Conservation (phyloP, 192 early-diverging fungal species). For the Gryganskiella cystojenkinii region DNA sequence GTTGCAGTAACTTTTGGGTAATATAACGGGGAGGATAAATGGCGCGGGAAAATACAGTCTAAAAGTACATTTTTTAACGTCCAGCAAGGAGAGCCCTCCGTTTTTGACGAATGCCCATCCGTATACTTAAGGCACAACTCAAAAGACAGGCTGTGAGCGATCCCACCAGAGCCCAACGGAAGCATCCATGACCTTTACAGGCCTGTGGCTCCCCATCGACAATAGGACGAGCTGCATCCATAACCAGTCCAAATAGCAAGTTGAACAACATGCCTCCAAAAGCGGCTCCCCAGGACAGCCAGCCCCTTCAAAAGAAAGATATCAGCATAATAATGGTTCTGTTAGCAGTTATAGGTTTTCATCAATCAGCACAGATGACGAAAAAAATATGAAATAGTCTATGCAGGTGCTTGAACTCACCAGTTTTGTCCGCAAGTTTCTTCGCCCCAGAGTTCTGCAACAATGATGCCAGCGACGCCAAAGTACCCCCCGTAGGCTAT, state of each 20-base stretch:
- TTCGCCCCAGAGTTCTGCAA: slow-evolving; percentile 46
- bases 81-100: background rate
- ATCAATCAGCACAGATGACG: background rate
- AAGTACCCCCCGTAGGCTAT: slow-evolving; percentile 45
- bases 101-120: slow-evolving; percentile 14
- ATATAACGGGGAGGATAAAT: too few relatives aligned
- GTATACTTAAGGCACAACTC: slow-evolving; percentile 9
- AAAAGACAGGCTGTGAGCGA: slow-evolving; percentile 28
- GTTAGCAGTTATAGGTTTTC: background rate
- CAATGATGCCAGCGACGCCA: slow-evolving; percentile 46
- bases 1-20: too few relatives aligned
- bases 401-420: slow-evolving; percentile 2
- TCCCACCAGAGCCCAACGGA: slow-evolving; percentile 22
- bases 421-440: slow-evolving; percentile 49
- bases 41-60: background rate
- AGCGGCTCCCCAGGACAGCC: slow-evolving; percentile 44
- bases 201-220: slow-evolving; percentile 12
- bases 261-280: slow-evolving; percentile 48
- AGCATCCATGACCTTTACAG: slow-evolving; percentile 38
- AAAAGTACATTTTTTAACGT: background rate
- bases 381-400: background rate
- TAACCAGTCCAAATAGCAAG: slow-evolving; percentile 36
- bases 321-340: background rate
- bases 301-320: slow-evolving; percentile 18
- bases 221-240: slow-evolving; percentile 24